Evolutionary conservation across 768 basidiomycete species (phyloP).

Genomic region (Punctularia strigosozonata): DNA sequence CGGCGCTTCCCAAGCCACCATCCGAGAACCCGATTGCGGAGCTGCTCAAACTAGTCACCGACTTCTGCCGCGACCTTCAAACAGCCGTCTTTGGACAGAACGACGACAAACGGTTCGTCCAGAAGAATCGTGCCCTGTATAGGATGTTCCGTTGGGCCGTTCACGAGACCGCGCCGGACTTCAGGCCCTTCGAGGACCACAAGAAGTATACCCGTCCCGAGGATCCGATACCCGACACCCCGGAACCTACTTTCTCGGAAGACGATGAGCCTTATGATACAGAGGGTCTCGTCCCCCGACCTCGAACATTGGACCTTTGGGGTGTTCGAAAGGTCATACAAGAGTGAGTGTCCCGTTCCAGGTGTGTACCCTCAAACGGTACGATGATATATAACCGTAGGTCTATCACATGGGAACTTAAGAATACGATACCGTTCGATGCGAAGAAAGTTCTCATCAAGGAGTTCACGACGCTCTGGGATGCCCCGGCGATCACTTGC

Average conservation of each 20-base stretch:
- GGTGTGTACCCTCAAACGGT: too few relatives aligned
- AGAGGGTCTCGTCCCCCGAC: background rate
- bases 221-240: background rate
- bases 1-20: conserved; percentile 26
- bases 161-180: conserved; percentile 28
- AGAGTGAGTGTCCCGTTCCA: conserved; percentile 16
- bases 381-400: too few relatives aligned
- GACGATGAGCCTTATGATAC: conserved; percentile 3
- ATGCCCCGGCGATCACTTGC: conserved; percentile 20
- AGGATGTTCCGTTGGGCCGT: conserved; percentile 21
- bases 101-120: conserved; percentile 24
- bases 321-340: conserved; percentile 23
- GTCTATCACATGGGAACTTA: conserved; percentile 30
- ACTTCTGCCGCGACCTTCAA: conserved; percentile 30
- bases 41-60: conserved; percentile 29
- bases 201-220: conserved; percentile 6
- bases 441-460: conserved; percentile 26
- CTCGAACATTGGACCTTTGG: conserved; percentile 15
- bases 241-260: conserved; percentile 9
- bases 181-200: conserved; percentile 19
- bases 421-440: conserved; percentile 26
- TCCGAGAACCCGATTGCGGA: conserved; percentile 31
- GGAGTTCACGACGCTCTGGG: conserved; percentile 24
- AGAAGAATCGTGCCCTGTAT: conserved; percentile 22
- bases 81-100: conserved; percentile 20